Base-by-base conservation (phyloP, 2,329 filamentous ascomycete genomes). In the Colletotrichum incanum region DNA sequence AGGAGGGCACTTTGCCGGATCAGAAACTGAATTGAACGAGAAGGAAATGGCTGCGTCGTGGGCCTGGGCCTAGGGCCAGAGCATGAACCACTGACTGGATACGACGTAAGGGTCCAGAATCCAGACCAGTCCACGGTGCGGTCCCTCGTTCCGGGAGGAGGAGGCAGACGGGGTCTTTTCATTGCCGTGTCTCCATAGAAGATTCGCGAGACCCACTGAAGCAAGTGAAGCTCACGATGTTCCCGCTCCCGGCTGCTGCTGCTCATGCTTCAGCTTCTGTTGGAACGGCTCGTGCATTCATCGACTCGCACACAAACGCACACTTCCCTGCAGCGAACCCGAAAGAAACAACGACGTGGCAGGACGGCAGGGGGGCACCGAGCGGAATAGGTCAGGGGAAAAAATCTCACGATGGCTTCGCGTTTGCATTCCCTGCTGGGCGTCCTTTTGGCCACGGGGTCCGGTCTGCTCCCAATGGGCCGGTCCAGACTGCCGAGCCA, bases 381-480 rank as follows among this genome's bases (percentile, higher is more conserved):
- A 59, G 60, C 50, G 52, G 58, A 55, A 47, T 37, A 39, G 28
- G 62, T 9, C n/a, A 28, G 54, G n/a, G n/a, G n/a, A 39, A 23
- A 18, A 50, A 72, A 65, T 69, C 65, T 72, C 70, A 72, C 70
- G 70, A 72, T 72, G 54, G 59, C 70, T 72, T 72, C 70, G 65
- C 59, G 65, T 69, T 72, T 63, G 59, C 69, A 64, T 55, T 69
- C 59, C 65, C 23, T 49, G 52, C 65, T n/a, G 26, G 52, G 47
- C 50, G 28, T n/a, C 23, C 26, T 64, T 34, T 58, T 60, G 52
- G 39, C 65, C 65, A 69, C 69, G 65, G 65, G 59, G 54, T 55
- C 52, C 47, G 37, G 37, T 49, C 45, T 55, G 34, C 54, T 14
- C 54, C 60, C 37, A 49, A 72, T 72, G 23, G 65, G 43, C 70